These are phyloP conservation scores for Pinus taeda DNA, from an alignment of 75 land plant genomes.

Conservation along the genomic window DNA sequence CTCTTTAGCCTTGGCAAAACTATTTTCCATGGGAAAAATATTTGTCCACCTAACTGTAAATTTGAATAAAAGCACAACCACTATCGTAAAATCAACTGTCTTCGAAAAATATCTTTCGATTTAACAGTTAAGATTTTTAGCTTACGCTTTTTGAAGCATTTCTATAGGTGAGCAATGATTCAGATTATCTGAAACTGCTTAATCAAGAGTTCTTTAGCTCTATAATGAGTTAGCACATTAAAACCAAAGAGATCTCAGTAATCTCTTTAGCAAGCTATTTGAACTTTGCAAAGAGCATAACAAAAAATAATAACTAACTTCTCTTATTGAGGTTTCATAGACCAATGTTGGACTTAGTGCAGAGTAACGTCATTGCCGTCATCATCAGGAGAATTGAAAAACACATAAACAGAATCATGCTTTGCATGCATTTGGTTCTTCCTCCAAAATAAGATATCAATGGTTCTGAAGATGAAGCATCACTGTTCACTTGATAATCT, in stretches of 20 bases:
- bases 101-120: not conserved
- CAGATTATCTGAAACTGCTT: not conserved
- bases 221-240: too few species aligned
- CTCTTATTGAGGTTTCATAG: too few species aligned
- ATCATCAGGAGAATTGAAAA: not conserved
- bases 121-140: not conserved
- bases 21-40: not conserved
- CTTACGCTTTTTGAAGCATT: not conserved
- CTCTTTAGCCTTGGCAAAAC: not conserved
- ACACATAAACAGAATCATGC: not conserved
- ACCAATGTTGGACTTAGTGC: too few species aligned
- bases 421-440: not conserved
- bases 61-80: not conserved
- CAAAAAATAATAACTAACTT: too few species aligned
- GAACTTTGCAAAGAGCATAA: too few species aligned
- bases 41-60: not conserved
- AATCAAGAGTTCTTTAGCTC: not conserved
- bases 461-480: not conserved
- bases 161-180: too few species aligned
- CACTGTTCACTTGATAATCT: not conserved
- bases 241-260: too few species aligned
- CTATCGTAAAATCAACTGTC: not conserved
- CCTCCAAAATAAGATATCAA: not conserved
- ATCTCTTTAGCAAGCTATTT: too few species aligned
- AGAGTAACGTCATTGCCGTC: too few species aligned